Evolutionary conservation across 768 basidiomycete genomes (phyloP), one percentile per base, ranked within the genome.

Genomic region (Lactarius deliciosus): DNA sequence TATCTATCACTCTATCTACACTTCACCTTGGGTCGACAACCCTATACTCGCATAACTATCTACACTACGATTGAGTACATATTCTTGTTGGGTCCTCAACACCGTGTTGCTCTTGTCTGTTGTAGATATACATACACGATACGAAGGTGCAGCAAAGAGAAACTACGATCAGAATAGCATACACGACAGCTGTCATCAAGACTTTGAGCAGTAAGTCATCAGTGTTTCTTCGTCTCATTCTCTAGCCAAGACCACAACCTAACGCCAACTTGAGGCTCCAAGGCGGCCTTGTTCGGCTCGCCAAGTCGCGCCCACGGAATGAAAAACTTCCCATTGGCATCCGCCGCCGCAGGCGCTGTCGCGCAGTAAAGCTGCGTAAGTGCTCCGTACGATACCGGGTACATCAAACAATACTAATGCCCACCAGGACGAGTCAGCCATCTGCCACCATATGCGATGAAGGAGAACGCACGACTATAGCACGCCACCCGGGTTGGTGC

Each of bases 331-430:
- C 50, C 50, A 16, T 53, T 78, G 5, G 78, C 65, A 3, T 70
- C 73, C 4, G 65, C 74, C 5, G 74, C 77, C 58, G 81, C 79
- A 6, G 78, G 75, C 63, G 79, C 70, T 8, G 79, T 79, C 2
- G 77, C 81, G 7, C 78, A 79, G 67, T 76, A 83, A 10, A 82
- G 73, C 65, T 78, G 80, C 0, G 81, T 79, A 45, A 83, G 72
- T 8, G 78, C 80, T 1, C 82, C 82, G 45, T 64, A 64, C 3
- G 61, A 22, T 13, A 7, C 54, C 8, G 53, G 54, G 63, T 61
- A 63, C 18, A 63, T 22, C 1, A 58, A 0, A 38, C 3, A n/a
- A 13, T n/a, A 10, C 69, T 68, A 11, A 16, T 10, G 18, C 13
- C 15, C 36, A 10, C 11, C 47, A 5, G 5, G 10, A 36, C 2